Evolutionary conservation across 345 rosid species (phyloP), one percentile per base, ranked within the genome.

Genomic region (Alliaria petiolata): DNA sequence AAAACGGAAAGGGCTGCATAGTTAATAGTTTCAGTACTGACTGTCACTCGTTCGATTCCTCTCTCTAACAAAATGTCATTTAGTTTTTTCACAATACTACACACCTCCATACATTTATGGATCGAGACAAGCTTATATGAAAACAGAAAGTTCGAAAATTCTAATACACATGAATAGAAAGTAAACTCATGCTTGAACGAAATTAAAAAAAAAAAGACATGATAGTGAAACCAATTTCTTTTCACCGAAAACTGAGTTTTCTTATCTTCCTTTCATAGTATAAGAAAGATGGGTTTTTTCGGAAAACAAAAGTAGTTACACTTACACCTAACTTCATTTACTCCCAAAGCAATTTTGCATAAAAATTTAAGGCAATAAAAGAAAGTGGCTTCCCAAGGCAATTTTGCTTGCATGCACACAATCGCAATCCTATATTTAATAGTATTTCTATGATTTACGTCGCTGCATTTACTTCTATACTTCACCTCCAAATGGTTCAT

Each of bases 291-390:
- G 16, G 13, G 0, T 30, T 12, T 47, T 36, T 13, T 9, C 6
- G 45, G 8, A 45, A 13, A 30, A 61, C 11, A 39, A 31, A 49
- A 60, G 69, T 71, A 11, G 69, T 72, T 64, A 64, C 64, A 72
- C 49, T 72, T 64, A 64, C 64, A 72, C 49, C 39, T 54, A 72
- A 63, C 63, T 44, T 44, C 56, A 71, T 71, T 60, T 71, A 71
- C 63, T 70, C n/a, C 51, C 68, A 17, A 61, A 44, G 55, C 52
- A 40, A 17, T 15, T 26, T 52, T 52, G 69, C 69, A 52, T 62
- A 22, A 22, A 22, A 22, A 22, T 22, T 22, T n/a, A 3, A 22
- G 2, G 25, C 3, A 22, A 22, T 22, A 22, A 22, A 22, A 22
- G 25, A 22, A 49, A 17, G 10, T 51, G 26, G 60, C 14, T 60